phyloP scores from a whole-genome alignment of 2,329 filamentous ascomycete species.

The Fusarium sp. region DNA sequence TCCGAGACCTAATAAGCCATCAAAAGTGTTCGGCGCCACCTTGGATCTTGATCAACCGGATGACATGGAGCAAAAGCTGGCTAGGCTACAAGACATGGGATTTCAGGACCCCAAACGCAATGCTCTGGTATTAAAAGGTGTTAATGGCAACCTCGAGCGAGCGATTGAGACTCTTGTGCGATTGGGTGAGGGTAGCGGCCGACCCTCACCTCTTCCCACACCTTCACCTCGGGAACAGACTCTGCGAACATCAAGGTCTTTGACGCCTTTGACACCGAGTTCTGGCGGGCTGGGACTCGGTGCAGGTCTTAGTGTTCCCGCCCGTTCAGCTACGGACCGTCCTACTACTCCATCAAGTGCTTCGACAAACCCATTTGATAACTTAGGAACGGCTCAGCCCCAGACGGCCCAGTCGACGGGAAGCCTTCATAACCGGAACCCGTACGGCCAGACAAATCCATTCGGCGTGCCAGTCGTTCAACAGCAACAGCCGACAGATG shows the following conservation, averaged over 20 bases:
- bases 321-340: slow-evolving; percentile 44
- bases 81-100: slow-evolving; percentile 86
- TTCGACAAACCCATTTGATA: slow-evolving; percentile 76
- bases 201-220: slow-evolving; percentile 46
- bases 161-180: slow-evolving; percentile 86
- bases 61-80: slow-evolving; percentile 79
- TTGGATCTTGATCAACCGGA: slow-evolving; percentile 64
- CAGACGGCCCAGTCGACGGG: slow-evolving; percentile 74
- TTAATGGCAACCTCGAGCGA: slow-evolving; percentile 85
- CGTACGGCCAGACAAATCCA: slow-evolving; percentile 70
- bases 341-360: slow-evolving; percentile 54
- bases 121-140: slow-evolving; percentile 79
- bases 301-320: slow-evolving; percentile 46
- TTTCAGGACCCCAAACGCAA: slow-evolving; percentile 88
- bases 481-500: slow-evolving; percentile 43
- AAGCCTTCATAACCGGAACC: slow-evolving; percentile 65
- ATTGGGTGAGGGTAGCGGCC: slow-evolving; percentile 74
- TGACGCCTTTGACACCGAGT: slow-evolving; percentile 61
- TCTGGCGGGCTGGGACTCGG: slow-evolving; percentile 44
- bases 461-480: slow-evolving; percentile 64
- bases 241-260: slow-evolving; percentile 59
- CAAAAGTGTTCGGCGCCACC: slow-evolving; percentile 74
- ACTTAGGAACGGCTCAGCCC: slow-evolving; percentile 61
- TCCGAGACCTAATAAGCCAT: slow-evolving; percentile 68
- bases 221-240: slow-evolving; percentile 57